These are phyloP conservation scores for Penicillium ochrochloron DNA, from an alignment of 495 filamentous ascomycete genomes.

Conservation along the genomic window DNA sequence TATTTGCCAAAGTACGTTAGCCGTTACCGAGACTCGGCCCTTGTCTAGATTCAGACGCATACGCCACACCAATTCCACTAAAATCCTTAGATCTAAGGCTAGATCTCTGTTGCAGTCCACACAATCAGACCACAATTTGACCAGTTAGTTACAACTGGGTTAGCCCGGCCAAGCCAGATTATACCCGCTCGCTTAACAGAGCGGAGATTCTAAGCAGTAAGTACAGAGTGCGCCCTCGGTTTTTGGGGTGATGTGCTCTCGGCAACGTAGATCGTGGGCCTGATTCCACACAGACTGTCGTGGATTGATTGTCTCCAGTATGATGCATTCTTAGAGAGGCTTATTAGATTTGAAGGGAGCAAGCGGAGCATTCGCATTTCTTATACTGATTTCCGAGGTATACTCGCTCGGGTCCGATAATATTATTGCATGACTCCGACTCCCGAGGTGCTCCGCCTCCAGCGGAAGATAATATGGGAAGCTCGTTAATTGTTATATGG, in stretches of 20 bases:
- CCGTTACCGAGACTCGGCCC: neutral
- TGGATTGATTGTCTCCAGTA: neutral
- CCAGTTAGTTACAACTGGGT: neutral
- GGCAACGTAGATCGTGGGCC: conserved; percentile 20
- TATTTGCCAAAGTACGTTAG: conserved; percentile 6
- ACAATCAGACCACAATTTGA: neutral
- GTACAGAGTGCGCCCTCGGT: neutral
- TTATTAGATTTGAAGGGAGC: neutral
- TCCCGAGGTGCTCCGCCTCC: neutral
- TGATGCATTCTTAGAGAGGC: neutral
- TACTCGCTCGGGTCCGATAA: neutral
- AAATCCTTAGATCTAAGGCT: conserved; percentile 16
- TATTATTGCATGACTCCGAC: neutral
- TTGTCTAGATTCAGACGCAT: conserved; percentile 15
- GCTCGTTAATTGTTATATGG: neutral
- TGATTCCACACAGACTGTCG: neutral
- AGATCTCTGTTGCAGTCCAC: neutral
- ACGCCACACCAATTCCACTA: conserved; percentile 10
- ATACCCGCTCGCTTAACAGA: conserved; percentile 1
- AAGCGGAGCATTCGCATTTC: neutral
- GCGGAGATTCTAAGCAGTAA: neutral
- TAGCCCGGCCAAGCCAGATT: neutral
- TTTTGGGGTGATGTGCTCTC: conserved; percentile 2
- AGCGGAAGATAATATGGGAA: neutral
- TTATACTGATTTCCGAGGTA: neutral